Evolutionary conservation across 257 asterid genomes (phyloP).

Genomic region (Henckelia pumila): DNA sequence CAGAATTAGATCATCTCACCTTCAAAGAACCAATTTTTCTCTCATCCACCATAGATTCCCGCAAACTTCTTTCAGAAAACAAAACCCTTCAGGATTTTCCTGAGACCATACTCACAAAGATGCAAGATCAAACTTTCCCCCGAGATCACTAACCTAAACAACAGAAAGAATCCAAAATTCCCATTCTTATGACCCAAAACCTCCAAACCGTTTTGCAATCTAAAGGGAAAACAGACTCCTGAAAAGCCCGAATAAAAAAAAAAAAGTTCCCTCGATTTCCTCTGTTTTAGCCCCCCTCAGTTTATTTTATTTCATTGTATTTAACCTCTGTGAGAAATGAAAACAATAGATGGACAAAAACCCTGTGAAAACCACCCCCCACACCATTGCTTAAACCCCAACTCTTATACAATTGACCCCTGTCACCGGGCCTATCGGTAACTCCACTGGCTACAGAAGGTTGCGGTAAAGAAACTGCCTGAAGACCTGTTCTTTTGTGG

Average conservation of each 20-base stretch:
- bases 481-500: constrained; percentile 71
- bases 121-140: constrained; percentile 31
- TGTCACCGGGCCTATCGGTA: constrained; percentile 58
- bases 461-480: constrained; percentile 57
- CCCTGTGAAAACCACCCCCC: constrained; percentile 73
- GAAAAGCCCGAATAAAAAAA: constrained; percentile 8
- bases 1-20: constrained; percentile 44
- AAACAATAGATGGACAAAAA: constrained; percentile 36
- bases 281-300: background rate
- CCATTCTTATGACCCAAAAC: constrained; percentile 20
- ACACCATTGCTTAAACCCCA: constrained; percentile 74
- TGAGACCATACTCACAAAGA: constrained; percentile 24
- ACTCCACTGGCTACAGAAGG: constrained; percentile 49
- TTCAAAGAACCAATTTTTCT: constrained; percentile 27
- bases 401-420: constrained; percentile 73
- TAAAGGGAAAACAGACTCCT: constrained; percentile 3
- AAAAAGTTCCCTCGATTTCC: constrained; percentile 22
- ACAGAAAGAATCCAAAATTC: constrained; percentile 12
- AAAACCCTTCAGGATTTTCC: constrained; percentile 22
- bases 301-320: too few relatives aligned
- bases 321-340: constrained; percentile 15
- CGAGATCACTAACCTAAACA: constrained; percentile 22
- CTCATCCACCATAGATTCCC: constrained; percentile 31
- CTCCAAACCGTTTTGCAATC: constrained; percentile 14
- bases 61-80: constrained; percentile 29